Evolutionary conservation across 345 rosid species (phyloP), one percentile per base, ranked within the genome.

Genomic region (Populus simonii): DNA sequence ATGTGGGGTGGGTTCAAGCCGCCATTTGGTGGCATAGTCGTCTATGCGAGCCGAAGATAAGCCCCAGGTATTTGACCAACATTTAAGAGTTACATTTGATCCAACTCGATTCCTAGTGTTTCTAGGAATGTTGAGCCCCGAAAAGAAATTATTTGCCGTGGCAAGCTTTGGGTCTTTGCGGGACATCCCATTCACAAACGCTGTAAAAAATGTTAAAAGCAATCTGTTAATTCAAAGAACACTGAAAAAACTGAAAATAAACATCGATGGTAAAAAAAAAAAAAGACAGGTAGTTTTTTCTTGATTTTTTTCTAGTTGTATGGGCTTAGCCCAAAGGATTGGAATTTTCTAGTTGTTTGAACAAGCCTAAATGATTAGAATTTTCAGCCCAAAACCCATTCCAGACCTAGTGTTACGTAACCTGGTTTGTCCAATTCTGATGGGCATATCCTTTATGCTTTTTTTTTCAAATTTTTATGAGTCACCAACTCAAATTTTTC

Each of bases 121-220:
- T 43, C 71, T 57, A 0, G 82, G 82, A 2, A 74, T 35, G 70
- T 73, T 79, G n/a, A 79, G 78, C 33, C 78, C 74, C 6, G 49
- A 33, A 15, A 79, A 74, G 70, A 29, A 80, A 75, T 80, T 74
- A 1, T 74, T 22, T 1, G 71, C 65, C 0, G 10, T 63, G 4
- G 69, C 68, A 0, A 18, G 23, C 41, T 55, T 74, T 33, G 78
- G 78, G 15, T 74, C 39, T 71, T 74, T 80, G 78, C 74, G 74
- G 47, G 74, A 62, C 18, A 61, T 80, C 12, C 82, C 82, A 62
- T 80, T 80, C 55, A 69, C 78, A 27, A 80, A 80, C 38, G 70
- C 75, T 80, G 59, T 25, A 9, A 23, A 8, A 38, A 38, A 23
- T 61, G 23, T 55, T 11, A 16, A 35, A 66, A 66, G 43, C 41